phyloP scores from a whole-genome alignment of 2,329 filamentous ascomycete species.

The Cladosporium sphaerospermum region DNA sequence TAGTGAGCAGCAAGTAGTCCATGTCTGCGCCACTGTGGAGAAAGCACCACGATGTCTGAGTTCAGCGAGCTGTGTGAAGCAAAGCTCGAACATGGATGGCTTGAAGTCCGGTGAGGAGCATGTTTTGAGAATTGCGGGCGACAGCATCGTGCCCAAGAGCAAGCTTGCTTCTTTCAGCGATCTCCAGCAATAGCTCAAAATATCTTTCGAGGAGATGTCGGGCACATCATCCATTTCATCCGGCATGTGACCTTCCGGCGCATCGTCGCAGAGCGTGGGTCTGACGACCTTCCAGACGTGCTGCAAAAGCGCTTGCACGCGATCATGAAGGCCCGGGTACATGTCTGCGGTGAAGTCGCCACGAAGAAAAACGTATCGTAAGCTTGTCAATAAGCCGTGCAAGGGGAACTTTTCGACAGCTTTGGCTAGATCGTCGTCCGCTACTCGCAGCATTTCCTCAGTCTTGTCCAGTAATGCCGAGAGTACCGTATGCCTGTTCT shows the following conservation, averaged over 20 bases:
- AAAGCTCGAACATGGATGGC: constrained; percentile 44
- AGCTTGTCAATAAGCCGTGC: constrained; percentile 34
- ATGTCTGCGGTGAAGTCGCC: not conserved
- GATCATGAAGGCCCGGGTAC: constrained; percentile 47
- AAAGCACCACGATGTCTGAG: constrained; percentile 89
- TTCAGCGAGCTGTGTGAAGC: constrained; percentile 75
- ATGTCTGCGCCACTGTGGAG: constrained; percentile 85
- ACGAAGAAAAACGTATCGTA: constrained; percentile 24
- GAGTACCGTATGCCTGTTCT: not conserved
- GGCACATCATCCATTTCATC: constrained; percentile 68
- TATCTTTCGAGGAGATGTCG: constrained; percentile 75
- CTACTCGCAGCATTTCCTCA: constrained; percentile 57
- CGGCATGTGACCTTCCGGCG: constrained; percentile 80
- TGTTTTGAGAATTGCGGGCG: not conserved
- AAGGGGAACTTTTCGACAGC: constrained; percentile 48
- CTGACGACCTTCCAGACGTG: constrained; percentile 73
- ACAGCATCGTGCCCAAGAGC: constrained; percentile 17
- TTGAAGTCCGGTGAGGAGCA: constrained; percentile 3
- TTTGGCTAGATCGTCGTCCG: constrained; percentile 57
- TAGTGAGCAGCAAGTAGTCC: constrained; percentile 62
- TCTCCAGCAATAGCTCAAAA: constrained; percentile 91
- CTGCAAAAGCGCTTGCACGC: constrained; percentile 33
- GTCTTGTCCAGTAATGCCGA: constrained; percentile 43
- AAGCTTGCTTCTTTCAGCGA: constrained; percentile 91
- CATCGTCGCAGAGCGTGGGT: constrained; percentile 81